A percentile compares a stretch with the other conserved stretches of the same genome.
Evolutionary conservation across 345 rosid species (phyloP).

Genomic region (Syzygium aqueum): DNA sequence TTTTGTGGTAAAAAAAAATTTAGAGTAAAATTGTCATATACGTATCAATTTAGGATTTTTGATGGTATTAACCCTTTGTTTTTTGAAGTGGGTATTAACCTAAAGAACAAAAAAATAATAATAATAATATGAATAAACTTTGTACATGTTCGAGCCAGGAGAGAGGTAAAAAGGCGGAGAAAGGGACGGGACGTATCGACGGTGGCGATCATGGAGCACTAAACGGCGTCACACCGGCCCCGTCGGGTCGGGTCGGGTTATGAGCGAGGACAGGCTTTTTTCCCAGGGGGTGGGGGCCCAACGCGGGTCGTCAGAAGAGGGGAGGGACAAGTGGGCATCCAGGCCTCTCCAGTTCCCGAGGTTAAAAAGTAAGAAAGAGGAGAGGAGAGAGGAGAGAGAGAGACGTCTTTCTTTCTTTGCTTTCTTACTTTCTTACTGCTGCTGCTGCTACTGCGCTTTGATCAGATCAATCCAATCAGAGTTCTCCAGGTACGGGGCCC

Average conservation of each 20-base stretch:
- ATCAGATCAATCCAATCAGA: background rate
- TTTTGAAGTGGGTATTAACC: too few relatives aligned
- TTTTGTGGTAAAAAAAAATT: too few relatives aligned
- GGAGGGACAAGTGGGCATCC: background rate
- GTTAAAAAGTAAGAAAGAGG: background rate
- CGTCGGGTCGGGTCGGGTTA: background rate
- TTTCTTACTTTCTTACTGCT: too few relatives aligned
- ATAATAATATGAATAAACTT: too few relatives aligned
- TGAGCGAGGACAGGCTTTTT: background rate
- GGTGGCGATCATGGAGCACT: background rate
- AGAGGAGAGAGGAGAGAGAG: background rate
- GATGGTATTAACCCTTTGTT: too few relatives aligned
- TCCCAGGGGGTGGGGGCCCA: background rate
- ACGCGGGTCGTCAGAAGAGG: background rate
- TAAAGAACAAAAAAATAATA: too few relatives aligned
- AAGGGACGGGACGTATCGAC: background rate
- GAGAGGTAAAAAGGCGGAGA: too few relatives aligned
- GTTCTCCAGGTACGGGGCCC: background rate
- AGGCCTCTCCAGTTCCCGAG: conserved; percentile 1
- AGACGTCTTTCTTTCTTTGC: too few relatives aligned
- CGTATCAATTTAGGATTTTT: too few relatives aligned
- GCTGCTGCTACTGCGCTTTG: background rate
- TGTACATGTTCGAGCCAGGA: too few relatives aligned
- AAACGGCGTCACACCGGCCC: background rate
- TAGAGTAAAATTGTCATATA: too few relatives aligned